Conservation (phyloP, 78 protist species). For the Dictyostelium citrinum region DNA sequence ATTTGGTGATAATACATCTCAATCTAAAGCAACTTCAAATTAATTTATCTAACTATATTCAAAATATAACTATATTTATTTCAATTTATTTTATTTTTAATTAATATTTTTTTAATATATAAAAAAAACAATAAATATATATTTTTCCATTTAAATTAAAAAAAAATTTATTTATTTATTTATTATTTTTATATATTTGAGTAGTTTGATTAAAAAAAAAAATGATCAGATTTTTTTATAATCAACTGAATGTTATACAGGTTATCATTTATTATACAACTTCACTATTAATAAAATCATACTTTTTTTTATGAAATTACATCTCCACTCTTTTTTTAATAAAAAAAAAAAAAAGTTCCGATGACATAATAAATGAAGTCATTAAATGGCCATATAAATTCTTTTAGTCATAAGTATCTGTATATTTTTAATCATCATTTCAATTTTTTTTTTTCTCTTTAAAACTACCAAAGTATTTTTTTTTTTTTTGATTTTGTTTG, state of each 20-base stretch:
- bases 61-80: too few relatives aligned
- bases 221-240: not conserved
- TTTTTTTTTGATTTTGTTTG: too few relatives aligned
- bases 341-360: not conserved
- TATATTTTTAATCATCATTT: not conserved
- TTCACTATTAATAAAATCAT: not conserved
- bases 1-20: not conserved
- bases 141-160: too few relatives aligned
- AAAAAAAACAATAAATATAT: too few relatives aligned
- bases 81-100: too few relatives aligned
- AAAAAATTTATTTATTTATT: too few relatives aligned
- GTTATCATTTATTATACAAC: not conserved
- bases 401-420: slow-evolving; percentile 3
- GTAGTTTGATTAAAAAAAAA: not conserved
- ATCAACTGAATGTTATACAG: not conserved
- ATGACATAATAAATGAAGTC: not conserved
- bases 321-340: not conserved
- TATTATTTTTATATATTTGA: too few relatives aligned
- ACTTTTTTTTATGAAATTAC: not conserved
- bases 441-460: not conserved
- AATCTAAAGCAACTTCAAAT: not conserved
- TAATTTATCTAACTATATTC: too few relatives aligned
- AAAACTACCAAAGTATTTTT: too few relatives aligned
- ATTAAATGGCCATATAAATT: not conserved
- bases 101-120: too few relatives aligned